Evolutionary conservation across 2,329 filamentous ascomycete species (phyloP).

Genomic region (Blastomyces gilchristii): DNA sequence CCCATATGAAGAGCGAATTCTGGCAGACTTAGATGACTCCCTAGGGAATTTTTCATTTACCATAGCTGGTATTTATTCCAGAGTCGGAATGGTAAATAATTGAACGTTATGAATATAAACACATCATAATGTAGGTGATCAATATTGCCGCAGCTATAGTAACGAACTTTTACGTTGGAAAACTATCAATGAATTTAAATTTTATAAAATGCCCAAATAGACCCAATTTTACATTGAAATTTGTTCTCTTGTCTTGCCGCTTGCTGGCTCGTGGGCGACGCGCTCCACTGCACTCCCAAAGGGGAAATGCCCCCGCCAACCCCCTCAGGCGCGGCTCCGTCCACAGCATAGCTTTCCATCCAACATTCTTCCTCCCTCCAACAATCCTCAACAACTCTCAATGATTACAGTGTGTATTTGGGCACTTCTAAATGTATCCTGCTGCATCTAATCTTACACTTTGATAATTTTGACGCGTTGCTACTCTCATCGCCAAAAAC

Average conservation of each 20-base stretch:
- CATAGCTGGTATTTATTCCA: no score
- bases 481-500: not conserved
- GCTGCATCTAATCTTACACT: not conserved
- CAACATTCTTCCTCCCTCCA: not conserved
- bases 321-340: not conserved
- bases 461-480: not conserved
- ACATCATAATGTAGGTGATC: no score
- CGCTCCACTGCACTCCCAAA: not conserved
- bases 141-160: not conserved
- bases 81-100: no score
- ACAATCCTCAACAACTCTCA: not conserved
- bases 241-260: not conserved
- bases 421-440: not conserved
- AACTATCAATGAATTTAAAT: no score
- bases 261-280: not conserved
- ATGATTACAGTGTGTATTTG: not conserved
- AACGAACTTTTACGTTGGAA: not conserved
- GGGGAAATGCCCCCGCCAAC: slow-evolving; percentile 3
- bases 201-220: no score
- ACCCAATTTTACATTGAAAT: no score
- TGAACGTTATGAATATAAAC: no score
- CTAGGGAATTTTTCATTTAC: not conserved
- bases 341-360: not conserved
- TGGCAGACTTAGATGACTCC: not conserved
- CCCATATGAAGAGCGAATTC: not conserved